A percentile compares a stretch with the other conserved stretches of the same genome.
These are phyloP conservation scores for Solanum sitiens DNA, from an alignment of 257 asterid species.

Conservation along the genomic window DNA sequence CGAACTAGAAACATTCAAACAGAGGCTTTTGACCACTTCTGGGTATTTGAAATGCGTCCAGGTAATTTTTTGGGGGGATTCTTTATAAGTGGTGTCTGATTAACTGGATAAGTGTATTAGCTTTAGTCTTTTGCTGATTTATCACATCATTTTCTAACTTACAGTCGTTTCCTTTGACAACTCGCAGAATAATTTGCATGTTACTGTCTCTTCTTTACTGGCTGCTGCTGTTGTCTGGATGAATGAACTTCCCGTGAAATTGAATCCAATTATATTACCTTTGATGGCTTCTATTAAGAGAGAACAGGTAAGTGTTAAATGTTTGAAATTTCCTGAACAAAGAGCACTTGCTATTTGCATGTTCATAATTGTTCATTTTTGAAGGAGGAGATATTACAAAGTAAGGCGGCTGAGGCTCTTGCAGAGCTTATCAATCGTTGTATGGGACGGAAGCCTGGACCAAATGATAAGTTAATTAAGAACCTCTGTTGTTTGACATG, in stretches of 20 bases:
- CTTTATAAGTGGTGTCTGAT: neutral
- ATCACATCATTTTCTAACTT: neutral
- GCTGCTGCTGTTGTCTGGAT: constrained; percentile 98
- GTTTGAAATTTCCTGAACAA: neutral
- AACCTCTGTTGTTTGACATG: constrained; percentile 74
- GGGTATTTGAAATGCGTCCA: constrained; percentile 96
- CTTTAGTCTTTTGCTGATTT: neutral
- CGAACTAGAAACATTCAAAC: constrained; percentile 83
- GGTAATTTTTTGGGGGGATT: constrained; percentile 30
- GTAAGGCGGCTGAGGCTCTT: constrained; percentile 86
- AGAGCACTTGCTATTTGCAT: neutral
- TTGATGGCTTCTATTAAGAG: constrained; percentile 87
- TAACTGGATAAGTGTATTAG: neutral
- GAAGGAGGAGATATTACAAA: constrained; percentile 95
- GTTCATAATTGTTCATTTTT: constrained; percentile 16
- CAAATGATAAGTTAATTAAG: constrained; percentile 89
- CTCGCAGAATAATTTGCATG: constrained; percentile 76
- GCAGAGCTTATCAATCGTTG: constrained; percentile 89
- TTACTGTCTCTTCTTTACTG: constrained; percentile 82
- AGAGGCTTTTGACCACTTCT: constrained; percentile 80
- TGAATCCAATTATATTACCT: constrained; percentile 86
- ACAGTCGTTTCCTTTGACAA: neutral
- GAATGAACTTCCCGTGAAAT: constrained; percentile 85
- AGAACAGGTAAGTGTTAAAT: constrained; percentile 64
- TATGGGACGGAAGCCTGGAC: constrained; percentile 85